Base-by-base conservation (phyloP, 257 asterid species). In the Przewalskia tangutica region DNA sequence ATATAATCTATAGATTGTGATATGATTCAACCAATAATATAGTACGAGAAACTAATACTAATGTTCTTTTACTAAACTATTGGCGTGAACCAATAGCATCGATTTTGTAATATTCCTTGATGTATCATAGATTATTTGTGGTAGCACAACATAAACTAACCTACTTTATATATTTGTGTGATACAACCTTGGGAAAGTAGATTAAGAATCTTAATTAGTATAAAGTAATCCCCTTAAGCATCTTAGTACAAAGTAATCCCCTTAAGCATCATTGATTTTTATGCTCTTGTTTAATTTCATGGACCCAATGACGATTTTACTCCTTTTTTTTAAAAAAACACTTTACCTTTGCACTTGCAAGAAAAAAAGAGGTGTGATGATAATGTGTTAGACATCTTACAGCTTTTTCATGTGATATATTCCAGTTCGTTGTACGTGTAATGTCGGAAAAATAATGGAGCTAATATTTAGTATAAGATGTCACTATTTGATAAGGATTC, bases 161-260 rank as follows among this genome's bases (percentile, higher is more conserved):
- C 4, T 38, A 38, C 5, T 38, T 38, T n/a, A n/a, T 8, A 7
- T 20, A 42, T 48, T 71, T 46, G 78, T 78, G 56, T 78, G 71
- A 66, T 67, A 36, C 36, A 53, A 62, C 7, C n/a, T 58, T 38
- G 62, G 36, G 62, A 34, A 78, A 77, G 40, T 77, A 50, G 63
- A 81, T 77, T 77, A 66, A 77, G 53, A 32, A 65, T 81, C 78
- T 65, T 44, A 44, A 10, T 81, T n/a, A 77, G 27, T 70, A 42
- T 56, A 76, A 65, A 84, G 6, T 81, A 81, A 63, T 27, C 58
- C 13, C 55, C 10, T 27, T 40, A 51, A 53, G 56, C 65, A 65
- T 80, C 58, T 32, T 81, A 66, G 42, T 70, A 70, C 58, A 42
- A 18, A 70, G n/a, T 38, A 36, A 7, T 73, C 46, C 38, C n/a